These are phyloP conservation scores for Trypanosoma avium DNA, from an alignment of 208 protist genomes.

Conservation along the genomic window DNA sequence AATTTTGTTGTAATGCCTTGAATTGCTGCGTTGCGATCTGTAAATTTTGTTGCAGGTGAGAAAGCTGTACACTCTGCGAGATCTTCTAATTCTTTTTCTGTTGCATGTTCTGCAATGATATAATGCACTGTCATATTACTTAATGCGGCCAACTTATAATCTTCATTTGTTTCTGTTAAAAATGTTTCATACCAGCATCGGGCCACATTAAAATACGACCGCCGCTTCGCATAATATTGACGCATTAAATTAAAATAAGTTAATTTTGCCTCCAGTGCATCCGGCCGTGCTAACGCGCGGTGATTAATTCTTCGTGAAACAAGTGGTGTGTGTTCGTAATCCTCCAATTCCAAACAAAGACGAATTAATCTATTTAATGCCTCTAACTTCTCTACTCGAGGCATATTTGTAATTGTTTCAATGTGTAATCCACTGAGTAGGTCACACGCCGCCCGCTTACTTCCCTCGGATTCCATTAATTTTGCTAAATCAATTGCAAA, in stretches of 20 bases:
- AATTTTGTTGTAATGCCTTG: constrained; percentile 47
- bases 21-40: constrained; percentile 51
- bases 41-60: constrained; percentile 59
- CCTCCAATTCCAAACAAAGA: constrained; percentile 92
- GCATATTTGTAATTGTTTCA: constrained; percentile 98
- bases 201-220: constrained; percentile 92
- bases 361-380: constrained; percentile 96
- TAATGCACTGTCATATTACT: constrained; percentile 83
- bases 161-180: constrained; percentile 78
- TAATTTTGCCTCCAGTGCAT: constrained; percentile 76
- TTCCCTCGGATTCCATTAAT: constrained; percentile 88
- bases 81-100: constrained; percentile 82
- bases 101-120: constrained; percentile 76
- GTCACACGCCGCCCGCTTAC: constrained; percentile 91
- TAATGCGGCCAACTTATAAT: constrained; percentile 64
- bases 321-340: constrained; percentile 94
- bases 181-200: constrained; percentile 94
- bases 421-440: constrained; percentile 95
- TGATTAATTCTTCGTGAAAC: constrained; percentile 94
- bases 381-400: constrained; percentile 94
- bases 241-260: constrained; percentile 91
- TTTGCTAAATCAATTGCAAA: constrained; percentile 92
- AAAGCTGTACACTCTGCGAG: constrained; percentile 79
- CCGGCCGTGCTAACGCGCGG: constrained; percentile 67
- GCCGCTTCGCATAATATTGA: constrained; percentile 75